A percentile compares a stretch with the other conserved stretches of the same genome.
These are phyloP conservation scores for Nicotiana paniculata DNA, from an alignment of 257 asterid species.

Conservation along the genomic window DNA sequence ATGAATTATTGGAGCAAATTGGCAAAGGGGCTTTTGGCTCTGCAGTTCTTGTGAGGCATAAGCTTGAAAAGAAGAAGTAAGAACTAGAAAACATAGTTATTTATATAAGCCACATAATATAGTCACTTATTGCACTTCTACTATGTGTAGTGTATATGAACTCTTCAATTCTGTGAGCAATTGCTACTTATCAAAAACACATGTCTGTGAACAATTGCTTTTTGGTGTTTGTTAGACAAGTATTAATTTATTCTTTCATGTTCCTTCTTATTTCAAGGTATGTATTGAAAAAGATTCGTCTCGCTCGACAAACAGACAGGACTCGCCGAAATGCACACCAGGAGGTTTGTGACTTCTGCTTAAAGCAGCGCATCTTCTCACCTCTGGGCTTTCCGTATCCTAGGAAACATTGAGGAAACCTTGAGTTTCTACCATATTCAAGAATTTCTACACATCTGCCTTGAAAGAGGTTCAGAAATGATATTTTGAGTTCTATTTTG, in stretches of 20 bases:
- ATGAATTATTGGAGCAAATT: constrained; percentile 81
- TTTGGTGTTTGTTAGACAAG: background rate
- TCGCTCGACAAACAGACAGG: constrained; percentile 92
- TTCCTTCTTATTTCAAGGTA: constrained; percentile 41
- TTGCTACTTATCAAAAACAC: background rate
- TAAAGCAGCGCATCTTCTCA: background rate
- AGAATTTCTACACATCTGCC: background rate
- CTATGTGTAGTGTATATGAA: background rate
- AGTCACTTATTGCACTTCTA: background rate
- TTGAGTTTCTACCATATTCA: background rate
- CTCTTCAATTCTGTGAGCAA: background rate
- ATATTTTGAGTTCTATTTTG: background rate
- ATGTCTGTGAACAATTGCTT: background rate
- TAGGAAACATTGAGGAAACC: background rate
- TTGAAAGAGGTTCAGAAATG: background rate
- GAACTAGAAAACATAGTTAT: constrained; percentile 12
- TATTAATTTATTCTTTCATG: constrained; percentile 9
- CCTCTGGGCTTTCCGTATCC: background rate
- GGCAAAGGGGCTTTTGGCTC: constrained; percentile 97
- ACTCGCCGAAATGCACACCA: constrained; percentile 95
- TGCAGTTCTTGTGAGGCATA: constrained; percentile 81
- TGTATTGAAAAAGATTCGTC: constrained; percentile 87
- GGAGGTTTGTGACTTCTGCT: constrained; percentile 51
- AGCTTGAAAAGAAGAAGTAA: constrained; percentile 79
- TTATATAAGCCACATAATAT: background rate